Evolutionary conservation across 2,329 filamentous ascomycete genomes (phyloP), one percentile per base, ranked within the genome.

Genomic region (Fusarium mundagurra): DNA sequence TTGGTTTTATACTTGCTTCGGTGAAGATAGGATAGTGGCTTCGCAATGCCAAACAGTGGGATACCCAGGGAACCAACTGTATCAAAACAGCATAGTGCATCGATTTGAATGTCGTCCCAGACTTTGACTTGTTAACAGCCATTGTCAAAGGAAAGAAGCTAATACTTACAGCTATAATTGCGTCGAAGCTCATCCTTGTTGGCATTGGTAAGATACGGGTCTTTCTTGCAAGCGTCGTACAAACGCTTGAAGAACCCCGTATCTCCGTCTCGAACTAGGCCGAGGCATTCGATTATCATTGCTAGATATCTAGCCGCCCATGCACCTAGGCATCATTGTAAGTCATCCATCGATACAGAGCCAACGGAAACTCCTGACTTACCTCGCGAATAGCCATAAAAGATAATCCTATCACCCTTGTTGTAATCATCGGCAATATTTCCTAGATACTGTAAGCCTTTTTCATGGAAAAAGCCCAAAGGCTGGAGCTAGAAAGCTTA

Each of bases 391-490:
- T 38, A 63, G 6, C 51, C 51, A 22, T 33, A 63, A 2, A 63
- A 10, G 24, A 60, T 17, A 0, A 60, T 33, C 12, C 41, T 63
- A 6, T 60, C 60, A 2, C 39, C 27, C 2, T 29, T 14, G 1
- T 18, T 17, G 8, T 63, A 62, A 1, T 22, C 13, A 3, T 44
- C 38, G 5, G 48, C 59, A 17, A 62, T 44, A 4, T 33, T 22
- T 0, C n/a, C 59, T 61, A 1, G 6, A 4, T 7, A 6, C 8
- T 11, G 45, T 29, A 0, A 45, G 24, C 6, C 0, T 45, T 20
- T 45, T 1, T 3, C 7, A 7, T 7, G 36, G 10, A 12, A 12
- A 6, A 20, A 11, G n/a, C 0, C 36, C 17, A 2, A 39, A 12
- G 18, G 36, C 3, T 7, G 12, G 7, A 20, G 2, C 10, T 39